Percentiles rank a stretch among this genome's conserved stretches.
phyloP scores from a whole-genome alignment of 2,329 filamentous ascomycete genomes.

The Cladosporium sp. region DNA sequence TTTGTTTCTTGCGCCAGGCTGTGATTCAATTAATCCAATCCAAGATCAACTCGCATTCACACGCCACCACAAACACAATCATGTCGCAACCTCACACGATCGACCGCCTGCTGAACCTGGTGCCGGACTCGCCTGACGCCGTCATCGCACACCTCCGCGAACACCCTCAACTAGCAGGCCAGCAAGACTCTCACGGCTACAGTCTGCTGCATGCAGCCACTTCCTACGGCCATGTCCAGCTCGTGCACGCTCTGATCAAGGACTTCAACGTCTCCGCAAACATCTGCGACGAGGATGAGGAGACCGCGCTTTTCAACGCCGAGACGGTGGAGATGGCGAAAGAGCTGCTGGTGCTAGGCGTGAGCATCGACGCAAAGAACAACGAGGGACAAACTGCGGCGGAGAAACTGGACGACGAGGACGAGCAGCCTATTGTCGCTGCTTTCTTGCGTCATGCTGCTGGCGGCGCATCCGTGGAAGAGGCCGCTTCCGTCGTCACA shows the following conservation, averaged over 20 bases:
- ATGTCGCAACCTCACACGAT: conserved; percentile 41
- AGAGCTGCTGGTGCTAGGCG: conserved; percentile 74
- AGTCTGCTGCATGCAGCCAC: conserved; percentile 89
- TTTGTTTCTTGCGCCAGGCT: conserved; percentile 6
- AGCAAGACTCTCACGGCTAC: conserved; percentile 90
- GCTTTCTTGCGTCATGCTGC: conserved; percentile 61
- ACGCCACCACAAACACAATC: conserved; percentile 1
- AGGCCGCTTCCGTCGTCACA: conserved; percentile 31
- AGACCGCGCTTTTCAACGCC: conserved; percentile 92
- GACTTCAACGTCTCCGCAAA: conserved; percentile 79
- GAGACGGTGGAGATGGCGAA: conserved; percentile 78
- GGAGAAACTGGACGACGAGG: conserved; percentile 77
- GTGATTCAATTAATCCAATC: background rate
- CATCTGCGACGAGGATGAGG: conserved; percentile 83
- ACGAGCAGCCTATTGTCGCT: conserved; percentile 72
- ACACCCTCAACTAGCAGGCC: conserved; percentile 72
- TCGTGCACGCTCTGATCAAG: conserved; percentile 72
- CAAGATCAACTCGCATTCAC: background rate
- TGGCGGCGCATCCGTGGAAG: conserved; percentile 32
- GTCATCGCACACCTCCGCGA: conserved; percentile 73
- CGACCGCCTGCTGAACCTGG: conserved; percentile 55
- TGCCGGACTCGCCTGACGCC: conserved; percentile 74
- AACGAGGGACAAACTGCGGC: conserved; percentile 75
- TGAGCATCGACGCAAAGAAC: conserved; percentile 66
- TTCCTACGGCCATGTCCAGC: conserved; percentile 83